A percentile compares a stretch with the other conserved stretches of the same genome.
Conservation (phyloP, 306 rosid genomes). For the Trichosanthes truncata region DNA sequence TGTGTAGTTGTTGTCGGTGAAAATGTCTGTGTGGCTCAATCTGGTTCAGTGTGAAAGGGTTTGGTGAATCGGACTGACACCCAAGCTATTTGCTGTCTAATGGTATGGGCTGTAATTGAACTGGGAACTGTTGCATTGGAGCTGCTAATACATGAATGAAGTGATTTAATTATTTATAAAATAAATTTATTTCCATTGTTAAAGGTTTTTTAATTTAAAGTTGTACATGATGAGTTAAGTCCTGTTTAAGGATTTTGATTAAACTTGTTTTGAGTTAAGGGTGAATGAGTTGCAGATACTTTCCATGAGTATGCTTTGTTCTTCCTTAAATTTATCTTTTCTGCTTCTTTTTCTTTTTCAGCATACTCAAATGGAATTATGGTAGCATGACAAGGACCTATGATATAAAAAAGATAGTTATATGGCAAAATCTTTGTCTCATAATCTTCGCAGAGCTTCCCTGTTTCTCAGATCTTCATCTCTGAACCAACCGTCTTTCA, state of each 20-base stretch:
- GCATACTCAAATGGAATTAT: not conserved
- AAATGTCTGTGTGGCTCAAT: not conserved
- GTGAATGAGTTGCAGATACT: not conserved
- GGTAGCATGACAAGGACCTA: not conserved
- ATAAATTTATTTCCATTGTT: not conserved
- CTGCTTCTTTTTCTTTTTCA: not conserved
- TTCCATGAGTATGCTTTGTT: not conserved
- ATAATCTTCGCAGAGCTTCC: slow-evolving; percentile 36
- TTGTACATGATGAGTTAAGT: not conserved
- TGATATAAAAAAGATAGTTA: not conserved
- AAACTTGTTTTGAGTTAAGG: not conserved
- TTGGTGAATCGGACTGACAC: too few relatives aligned
- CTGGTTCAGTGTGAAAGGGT: too few relatives aligned
- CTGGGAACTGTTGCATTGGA: not conserved
- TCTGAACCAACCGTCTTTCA: slow-evolving; percentile 18
- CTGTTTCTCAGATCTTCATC: slow-evolving; percentile 27
- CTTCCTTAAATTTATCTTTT: not conserved
- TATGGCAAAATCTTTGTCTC: slow-evolving; percentile 51
- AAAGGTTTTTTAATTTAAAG: too few relatives aligned
- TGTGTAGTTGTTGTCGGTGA: not conserved
- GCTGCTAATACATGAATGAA: not conserved
- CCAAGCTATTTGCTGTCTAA: too few relatives aligned
- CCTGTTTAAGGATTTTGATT: not conserved
- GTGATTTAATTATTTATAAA: not conserved
- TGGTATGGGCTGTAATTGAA: not conserved